Conservation (phyloP, 345 rosid species). For the Firmiana major region DNA sequence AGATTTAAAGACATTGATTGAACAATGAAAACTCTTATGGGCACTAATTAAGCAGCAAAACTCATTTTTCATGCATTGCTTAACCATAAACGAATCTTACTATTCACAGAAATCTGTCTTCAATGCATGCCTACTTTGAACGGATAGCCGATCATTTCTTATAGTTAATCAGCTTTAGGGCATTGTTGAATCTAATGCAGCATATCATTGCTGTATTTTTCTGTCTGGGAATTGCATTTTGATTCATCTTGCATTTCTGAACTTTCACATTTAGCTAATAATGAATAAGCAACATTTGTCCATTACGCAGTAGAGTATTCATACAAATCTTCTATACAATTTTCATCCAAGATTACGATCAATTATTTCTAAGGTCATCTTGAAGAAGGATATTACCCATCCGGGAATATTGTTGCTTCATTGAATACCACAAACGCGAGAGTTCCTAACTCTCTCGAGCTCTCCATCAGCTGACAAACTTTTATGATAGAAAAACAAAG, state of each 20-base stretch:
- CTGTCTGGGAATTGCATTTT: background rate
- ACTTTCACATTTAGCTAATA: background rate
- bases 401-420: conserved; percentile 25
- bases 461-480: conserved; percentile 65
- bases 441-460: conserved; percentile 44
- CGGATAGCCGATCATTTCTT: background rate
- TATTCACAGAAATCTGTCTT: background rate
- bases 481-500: background rate
- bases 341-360: background rate
- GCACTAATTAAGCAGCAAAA: background rate
- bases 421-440: conserved; percentile 65
- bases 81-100: background rate
- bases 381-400: conserved; percentile 13
- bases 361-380: background rate
- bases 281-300: background rate
- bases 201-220: background rate
- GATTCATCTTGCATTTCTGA: conserved; percentile 2
- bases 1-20: conserved; percentile 13
- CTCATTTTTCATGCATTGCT: background rate
- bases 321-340: background rate
- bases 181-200: background rate
- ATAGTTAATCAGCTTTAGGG: background rate
- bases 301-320: background rate
- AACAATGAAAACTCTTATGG: background rate
- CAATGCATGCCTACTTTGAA: background rate